Conservation (phyloP, 495 filamentous ascomycete genomes). For the Penicillium fimorum region DNA sequence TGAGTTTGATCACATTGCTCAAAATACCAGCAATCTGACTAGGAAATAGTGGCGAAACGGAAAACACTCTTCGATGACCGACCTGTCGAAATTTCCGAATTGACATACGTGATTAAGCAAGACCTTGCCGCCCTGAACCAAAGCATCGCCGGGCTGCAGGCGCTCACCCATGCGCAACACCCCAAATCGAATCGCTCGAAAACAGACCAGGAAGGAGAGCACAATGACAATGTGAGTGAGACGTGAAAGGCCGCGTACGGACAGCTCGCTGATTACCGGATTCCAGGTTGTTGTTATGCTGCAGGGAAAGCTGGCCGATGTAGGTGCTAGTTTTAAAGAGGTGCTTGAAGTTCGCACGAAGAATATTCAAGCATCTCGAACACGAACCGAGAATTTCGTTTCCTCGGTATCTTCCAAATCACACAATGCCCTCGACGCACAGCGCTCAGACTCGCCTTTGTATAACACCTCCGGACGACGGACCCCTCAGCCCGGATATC, state of each 20-base stretch:
- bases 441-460: constrained; percentile 71
- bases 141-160: constrained; percentile 78
- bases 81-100: constrained; percentile 93
- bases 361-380: constrained; percentile 93
- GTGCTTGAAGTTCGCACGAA: constrained; percentile 95
- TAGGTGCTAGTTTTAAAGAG: constrained; percentile 93
- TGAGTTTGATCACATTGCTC: constrained; percentile 37
- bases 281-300: constrained; percentile 75
- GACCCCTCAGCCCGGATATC: constrained; percentile 58
- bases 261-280: constrained; percentile 21
- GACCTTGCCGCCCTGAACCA: constrained; percentile 86
- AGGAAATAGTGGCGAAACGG: constrained; percentile 74
- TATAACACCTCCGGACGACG: constrained; percentile 77
- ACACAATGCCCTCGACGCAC: constrained; percentile 57
- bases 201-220: constrained; percentile 85
- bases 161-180: constrained; percentile 68
- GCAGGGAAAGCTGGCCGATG: constrained; percentile 92
- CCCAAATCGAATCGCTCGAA: constrained; percentile 55
- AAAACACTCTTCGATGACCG: constrained; percentile 97
- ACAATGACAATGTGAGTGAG: constrained; percentile 80
- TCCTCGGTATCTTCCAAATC: constrained; percentile 81
- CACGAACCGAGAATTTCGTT: constrained; percentile 93
- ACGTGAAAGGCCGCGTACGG: not conserved
- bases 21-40: constrained; percentile 11
- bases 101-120: constrained; percentile 96